These are phyloP conservation scores for Dianthus caryophyllus DNA, from an alignment of 148 eudicot species.

Conservation along the genomic window DNA sequence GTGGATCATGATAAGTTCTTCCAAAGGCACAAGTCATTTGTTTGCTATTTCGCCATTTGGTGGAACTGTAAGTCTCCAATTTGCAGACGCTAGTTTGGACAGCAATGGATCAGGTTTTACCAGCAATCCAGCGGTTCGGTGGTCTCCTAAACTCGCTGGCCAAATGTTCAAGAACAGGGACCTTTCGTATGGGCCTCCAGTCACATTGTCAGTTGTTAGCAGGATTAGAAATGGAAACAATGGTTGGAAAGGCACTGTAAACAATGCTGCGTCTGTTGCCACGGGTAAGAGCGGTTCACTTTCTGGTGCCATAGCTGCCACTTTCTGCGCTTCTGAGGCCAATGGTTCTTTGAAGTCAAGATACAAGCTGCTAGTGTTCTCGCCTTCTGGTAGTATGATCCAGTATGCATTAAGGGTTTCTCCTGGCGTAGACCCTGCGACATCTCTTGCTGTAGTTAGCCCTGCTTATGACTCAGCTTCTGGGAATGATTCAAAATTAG, in stretches of 20 bases:
- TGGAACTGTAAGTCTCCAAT: slow-evolving; percentile 43
- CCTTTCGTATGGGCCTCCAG: slow-evolving; percentile 44
- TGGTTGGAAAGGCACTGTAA: slow-evolving; percentile 65
- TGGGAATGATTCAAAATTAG: slow-evolving; percentile 46
- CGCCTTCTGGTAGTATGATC: slow-evolving; percentile 60
- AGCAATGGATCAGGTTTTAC: slow-evolving; percentile 24
- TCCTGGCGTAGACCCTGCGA: slow-evolving; percentile 33
- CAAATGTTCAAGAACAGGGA: slow-evolving; percentile 34
- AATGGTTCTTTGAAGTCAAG: slow-evolving; percentile 30
- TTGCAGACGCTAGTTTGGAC: slow-evolving; percentile 30
- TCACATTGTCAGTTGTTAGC: slow-evolving; percentile 57
- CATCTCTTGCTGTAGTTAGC: slow-evolving; percentile 28
- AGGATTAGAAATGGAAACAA: slow-evolving; percentile 63
- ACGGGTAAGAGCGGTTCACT: slow-evolving; percentile 42
- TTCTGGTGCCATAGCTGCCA: slow-evolving; percentile 56
- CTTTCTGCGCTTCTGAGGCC: slow-evolving; percentile 48
- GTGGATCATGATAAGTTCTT: slow-evolving; percentile 77
- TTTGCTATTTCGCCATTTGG: slow-evolving; percentile 78
- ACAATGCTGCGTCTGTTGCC: slow-evolving; percentile 67
- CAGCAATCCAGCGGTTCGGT: slow-evolving; percentile 25
- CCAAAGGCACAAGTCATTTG: slow-evolving; percentile 79
- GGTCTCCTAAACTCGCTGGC: slow-evolving; percentile 33
- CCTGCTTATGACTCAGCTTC: slow-evolving; percentile 30
- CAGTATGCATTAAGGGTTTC: slow-evolving; percentile 52
- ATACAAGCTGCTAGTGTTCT: slow-evolving; percentile 58